These are phyloP conservation scores for Lipomyces mesembrius DNA, from an alignment of 805 yeast species.

Conservation along the genomic window DNA sequence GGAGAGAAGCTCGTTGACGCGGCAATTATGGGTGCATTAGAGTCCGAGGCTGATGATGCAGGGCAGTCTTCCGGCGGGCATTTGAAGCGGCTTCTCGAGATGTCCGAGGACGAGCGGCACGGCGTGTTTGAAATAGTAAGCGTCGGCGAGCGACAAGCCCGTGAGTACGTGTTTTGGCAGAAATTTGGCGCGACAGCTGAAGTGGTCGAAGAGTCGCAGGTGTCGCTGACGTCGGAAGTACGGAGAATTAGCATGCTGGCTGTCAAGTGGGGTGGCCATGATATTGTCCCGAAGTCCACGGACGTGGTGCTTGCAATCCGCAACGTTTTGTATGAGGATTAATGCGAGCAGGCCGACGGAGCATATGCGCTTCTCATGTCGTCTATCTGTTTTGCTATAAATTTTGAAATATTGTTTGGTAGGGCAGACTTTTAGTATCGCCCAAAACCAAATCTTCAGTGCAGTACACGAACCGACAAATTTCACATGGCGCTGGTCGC, in stretches of 20 bases:
- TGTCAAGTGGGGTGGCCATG: conserved; percentile 31
- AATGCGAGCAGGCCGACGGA: not conserved
- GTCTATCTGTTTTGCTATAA: not conserved
- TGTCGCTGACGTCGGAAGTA: conserved; percentile 8
- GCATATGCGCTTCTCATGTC: not conserved
- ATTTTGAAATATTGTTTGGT: not conserved
- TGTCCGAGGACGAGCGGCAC: conserved; percentile 18
- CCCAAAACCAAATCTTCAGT: too few species aligned
- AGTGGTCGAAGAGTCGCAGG: not conserved
- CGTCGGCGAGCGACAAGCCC: conserved; percentile 16
- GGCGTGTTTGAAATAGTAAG: conserved; percentile 23
- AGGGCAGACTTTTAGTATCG: too few species aligned
- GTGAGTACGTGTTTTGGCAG: conserved; percentile 27
- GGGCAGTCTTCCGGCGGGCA: not conserved
- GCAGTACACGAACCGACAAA: too few species aligned
- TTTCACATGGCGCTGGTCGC: too few species aligned
- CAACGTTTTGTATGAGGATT: conserved; percentile 14
- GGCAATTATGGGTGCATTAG: conserved; percentile 26
- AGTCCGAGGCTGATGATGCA: conserved; percentile 15
- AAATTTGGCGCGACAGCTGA: conserved; percentile 4
- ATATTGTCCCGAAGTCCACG: conserved; percentile 23
- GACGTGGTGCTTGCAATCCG: conserved; percentile 30
- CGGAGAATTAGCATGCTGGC: conserved; percentile 27
- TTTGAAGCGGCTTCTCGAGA: conserved; percentile 14
- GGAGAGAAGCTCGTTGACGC: conserved; percentile 26